A percentile compares a stretch with the other conserved stretches of the same genome.
phyloP scores from a whole-genome alignment of 1,139 yeast species.

The Pneumocystis oryctolagi region DNA sequence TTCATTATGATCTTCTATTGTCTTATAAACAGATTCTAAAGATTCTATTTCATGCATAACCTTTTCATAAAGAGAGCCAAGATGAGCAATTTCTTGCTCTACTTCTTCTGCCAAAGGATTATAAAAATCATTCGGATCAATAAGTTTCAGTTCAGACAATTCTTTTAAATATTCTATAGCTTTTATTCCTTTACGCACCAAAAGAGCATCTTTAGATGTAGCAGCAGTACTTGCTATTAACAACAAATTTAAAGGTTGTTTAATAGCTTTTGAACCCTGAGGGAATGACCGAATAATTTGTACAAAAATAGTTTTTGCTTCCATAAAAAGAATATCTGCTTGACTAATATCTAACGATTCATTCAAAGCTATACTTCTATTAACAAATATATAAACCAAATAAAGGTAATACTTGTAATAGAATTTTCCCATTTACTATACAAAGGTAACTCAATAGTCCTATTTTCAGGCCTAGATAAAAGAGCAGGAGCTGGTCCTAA shows the following conservation, averaged over 20 bases:
- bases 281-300: conserved; percentile 28
- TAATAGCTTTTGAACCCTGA: conserved; percentile 20
- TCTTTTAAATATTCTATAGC: conserved; percentile 25
- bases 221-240: conserved; percentile 27
- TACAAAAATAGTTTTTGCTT: conserved; percentile 26
- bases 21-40: conserved; percentile 24
- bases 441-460: conserved; percentile 24
- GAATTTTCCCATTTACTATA: conserved; percentile 28
- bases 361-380: conserved; percentile 13
- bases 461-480: conserved; percentile 25
- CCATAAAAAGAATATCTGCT: conserved; percentile 28
- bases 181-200: conserved; percentile 27
- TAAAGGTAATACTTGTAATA: conserved; percentile 19
- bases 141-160: conserved; percentile 20
- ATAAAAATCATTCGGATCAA: conserved; percentile 18
- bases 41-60: conserved; percentile 25
- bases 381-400: background rate
- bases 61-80: conserved; percentile 26
- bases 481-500: conserved; percentile 24
- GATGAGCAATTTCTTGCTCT: conserved; percentile 26
- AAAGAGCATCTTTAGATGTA: conserved; percentile 19
- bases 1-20: conserved; percentile 27
- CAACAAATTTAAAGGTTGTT: conserved; percentile 22
- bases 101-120: conserved; percentile 24
- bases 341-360: conserved; percentile 22